A percentile compares a stretch with the other conserved stretches of the same genome.
Conservation (phyloP, 2,329 filamentous ascomycete genomes). For the Myotisia sp. region DNA sequence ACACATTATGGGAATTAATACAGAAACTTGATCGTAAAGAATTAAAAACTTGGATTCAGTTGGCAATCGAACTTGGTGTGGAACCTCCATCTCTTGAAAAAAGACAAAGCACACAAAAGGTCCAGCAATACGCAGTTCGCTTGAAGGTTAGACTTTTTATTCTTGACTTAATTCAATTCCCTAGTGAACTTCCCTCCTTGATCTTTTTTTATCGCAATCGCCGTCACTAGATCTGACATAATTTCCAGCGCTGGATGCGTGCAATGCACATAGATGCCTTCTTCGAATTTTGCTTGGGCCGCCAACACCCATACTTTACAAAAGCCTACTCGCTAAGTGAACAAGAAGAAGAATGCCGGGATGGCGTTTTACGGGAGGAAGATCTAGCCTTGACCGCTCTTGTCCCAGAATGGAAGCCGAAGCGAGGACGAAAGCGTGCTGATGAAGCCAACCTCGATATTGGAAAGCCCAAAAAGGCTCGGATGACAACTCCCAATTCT, state of each 20-base stretch:
- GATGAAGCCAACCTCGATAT: slow-evolving; percentile 47
- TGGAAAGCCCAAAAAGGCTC: slow-evolving; percentile 42
- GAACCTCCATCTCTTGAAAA: slow-evolving; percentile 69
- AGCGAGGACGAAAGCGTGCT: slow-evolving; percentile 48
- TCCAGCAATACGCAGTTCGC: slow-evolving; percentile 86
- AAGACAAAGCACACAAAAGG: slow-evolving; percentile 80
- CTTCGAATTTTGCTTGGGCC: slow-evolving; percentile 74
- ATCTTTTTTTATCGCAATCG: neutral
- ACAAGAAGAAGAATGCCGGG: slow-evolving; percentile 52
- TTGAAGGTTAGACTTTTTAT: slow-evolving; percentile 60
- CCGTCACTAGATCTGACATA: slow-evolving; percentile 8
- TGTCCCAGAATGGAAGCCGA: slow-evolving; percentile 57
- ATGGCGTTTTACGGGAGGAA: slow-evolving; percentile 73
- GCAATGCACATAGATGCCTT: slow-evolving; percentile 92
- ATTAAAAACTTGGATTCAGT: slow-evolving; percentile 82
- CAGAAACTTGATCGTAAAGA: slow-evolving; percentile 64
- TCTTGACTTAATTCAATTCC: too few species aligned
- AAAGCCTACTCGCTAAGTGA: slow-evolving; percentile 54
- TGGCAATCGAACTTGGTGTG: slow-evolving; percentile 76
- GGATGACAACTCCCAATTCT: slow-evolving; percentile 37
- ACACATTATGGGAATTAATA: slow-evolving; percentile 62
- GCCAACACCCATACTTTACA: slow-evolving; percentile 64
- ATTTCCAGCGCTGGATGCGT: slow-evolving; percentile 72
- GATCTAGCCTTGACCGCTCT: slow-evolving; percentile 76
- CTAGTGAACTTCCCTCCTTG: neutral